These are phyloP conservation scores for Brettanomyces nanus DNA, from an alignment of 805 yeast genomes.

Conservation along the genomic window DNA sequence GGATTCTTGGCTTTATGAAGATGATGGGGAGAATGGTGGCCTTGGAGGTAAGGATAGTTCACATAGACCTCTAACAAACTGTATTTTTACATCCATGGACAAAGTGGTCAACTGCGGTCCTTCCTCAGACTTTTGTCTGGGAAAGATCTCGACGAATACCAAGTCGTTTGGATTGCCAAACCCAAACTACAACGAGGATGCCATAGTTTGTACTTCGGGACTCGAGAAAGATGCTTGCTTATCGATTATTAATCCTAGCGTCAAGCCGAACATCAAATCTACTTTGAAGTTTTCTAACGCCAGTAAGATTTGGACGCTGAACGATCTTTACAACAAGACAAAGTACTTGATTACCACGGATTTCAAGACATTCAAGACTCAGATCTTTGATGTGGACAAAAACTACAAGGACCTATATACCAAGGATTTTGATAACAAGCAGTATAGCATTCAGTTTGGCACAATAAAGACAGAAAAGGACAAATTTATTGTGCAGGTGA, in stretches of 20 bases:
- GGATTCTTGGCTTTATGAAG: constrained; percentile 33
- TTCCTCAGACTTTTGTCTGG: constrained; percentile 57
- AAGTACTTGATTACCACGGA: constrained; percentile 70
- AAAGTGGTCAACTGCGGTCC: constrained; percentile 64
- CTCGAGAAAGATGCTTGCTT: constrained; percentile 45
- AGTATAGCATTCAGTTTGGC: constrained; percentile 59
- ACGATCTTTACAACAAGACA: constrained; percentile 26
- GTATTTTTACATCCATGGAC: constrained; percentile 43
- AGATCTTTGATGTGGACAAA: constrained; percentile 55
- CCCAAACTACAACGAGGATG: constrained; percentile 58
- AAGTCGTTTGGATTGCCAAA: constrained; percentile 55
- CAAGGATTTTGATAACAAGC: constrained; percentile 54
- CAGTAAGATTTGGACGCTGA: constrained; percentile 67
- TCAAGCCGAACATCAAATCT: constrained; percentile 60
- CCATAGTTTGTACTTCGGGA: constrained; percentile 67
- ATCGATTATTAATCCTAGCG: constrained; percentile 55
- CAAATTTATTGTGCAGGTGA: constrained; percentile 63
- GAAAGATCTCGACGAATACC: constrained; percentile 45
- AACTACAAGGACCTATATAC: constrained; percentile 54
- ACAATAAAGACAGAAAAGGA: constrained; percentile 30
- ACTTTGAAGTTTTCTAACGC: constrained; percentile 67
- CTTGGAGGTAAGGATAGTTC: constrained; percentile 4
- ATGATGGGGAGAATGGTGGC: constrained; percentile 19
- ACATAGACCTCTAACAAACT: constrained; percentile 10
- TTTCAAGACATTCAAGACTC: constrained; percentile 52